phyloP scores from a whole-genome alignment of 2,329 filamentous ascomycete species.

The Verticillium albo-atrum region DNA sequence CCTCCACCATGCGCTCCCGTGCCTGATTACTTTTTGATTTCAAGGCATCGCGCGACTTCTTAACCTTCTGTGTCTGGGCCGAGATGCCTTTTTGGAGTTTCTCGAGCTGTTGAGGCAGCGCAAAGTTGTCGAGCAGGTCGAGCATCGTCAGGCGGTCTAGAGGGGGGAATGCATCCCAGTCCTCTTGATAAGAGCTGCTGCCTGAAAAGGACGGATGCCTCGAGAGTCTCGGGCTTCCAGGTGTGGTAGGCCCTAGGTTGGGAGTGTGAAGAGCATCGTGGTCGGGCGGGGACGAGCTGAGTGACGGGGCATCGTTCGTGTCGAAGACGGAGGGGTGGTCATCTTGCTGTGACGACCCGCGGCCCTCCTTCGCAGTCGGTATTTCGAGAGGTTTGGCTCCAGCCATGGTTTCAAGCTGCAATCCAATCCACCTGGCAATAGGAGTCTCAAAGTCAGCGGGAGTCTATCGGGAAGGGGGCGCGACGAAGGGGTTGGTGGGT shows the following conservation, averaged over 20 bases:
- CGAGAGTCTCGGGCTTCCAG: conserved; percentile 57
- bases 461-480: background rate
- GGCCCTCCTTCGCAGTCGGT: conserved; percentile 30
- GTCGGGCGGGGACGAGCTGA: conserved; percentile 38
- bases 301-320: conserved; percentile 34
- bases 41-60: conserved; percentile 74
- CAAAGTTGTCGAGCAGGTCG: conserved; percentile 91
- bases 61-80: conserved; percentile 79
- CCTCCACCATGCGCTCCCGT: conserved; percentile 85
- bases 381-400: conserved; percentile 20
- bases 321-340: conserved; percentile 38
- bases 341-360: conserved; percentile 34
- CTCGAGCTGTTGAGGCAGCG: conserved; percentile 84
- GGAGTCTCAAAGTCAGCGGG: background rate
- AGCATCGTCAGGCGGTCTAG: conserved; percentile 87
- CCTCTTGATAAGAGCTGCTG: conserved; percentile 80
- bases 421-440: background rate
- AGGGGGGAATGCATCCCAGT: conserved; percentile 82
- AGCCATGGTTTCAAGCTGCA: conserved; percentile 30
- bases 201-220: conserved; percentile 78
- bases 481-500: background rate
- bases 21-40: conserved; percentile 72
- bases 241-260: conserved; percentile 39
- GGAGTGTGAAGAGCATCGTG: conserved; percentile 43
- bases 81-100: conserved; percentile 81